These are phyloP conservation scores for Lentinus tigrinus DNA, from an alignment of 768 basidiomycete genomes.

Conservation along the genomic window DNA sequence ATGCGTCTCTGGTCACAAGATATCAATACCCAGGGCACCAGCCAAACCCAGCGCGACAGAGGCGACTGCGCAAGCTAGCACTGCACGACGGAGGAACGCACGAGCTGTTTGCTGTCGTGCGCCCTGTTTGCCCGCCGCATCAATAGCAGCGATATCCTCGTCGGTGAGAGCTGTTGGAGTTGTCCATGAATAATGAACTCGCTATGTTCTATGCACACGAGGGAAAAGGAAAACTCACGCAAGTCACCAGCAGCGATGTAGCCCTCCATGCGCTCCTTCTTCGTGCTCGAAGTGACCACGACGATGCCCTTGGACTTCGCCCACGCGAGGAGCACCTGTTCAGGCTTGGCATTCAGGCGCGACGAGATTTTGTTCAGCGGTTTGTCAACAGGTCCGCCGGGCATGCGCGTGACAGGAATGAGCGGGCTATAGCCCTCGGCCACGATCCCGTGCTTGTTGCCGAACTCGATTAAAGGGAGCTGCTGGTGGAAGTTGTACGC, in stretches of 20 bases:
- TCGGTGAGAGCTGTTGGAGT: slow-evolving; percentile 42
- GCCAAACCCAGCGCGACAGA: too few relatives aligned
- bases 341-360: slow-evolving; percentile 49
- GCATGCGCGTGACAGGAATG: slow-evolving; percentile 54
- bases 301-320: slow-evolving; percentile 66
- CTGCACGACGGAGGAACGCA: slow-evolving; percentile 16
- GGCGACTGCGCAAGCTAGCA: too few relatives aligned
- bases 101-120: slow-evolving; percentile 21
- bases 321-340: slow-evolving; percentile 75
- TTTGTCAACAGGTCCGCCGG: slow-evolving; percentile 64
- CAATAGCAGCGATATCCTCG: slow-evolving; percentile 54
- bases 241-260: slow-evolving; percentile 71
- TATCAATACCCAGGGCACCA: too few relatives aligned
- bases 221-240: slow-evolving; percentile 43
- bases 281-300: slow-evolving; percentile 68
- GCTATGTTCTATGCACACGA: neutral
- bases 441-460: slow-evolving; percentile 55
- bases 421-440: slow-evolving; percentile 74
- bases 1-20: too few relatives aligned
- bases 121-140: slow-evolving; percentile 52
- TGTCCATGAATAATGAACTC: neutral
- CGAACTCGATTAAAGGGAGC: slow-evolving; percentile 55
- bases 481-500: slow-evolving; percentile 65
- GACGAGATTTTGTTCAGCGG: slow-evolving; percentile 55
- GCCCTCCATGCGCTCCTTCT: slow-evolving; percentile 60